Evolutionary conservation across 208 protist species (phyloP).

Genomic region (Crithidia expoeki): DNA sequence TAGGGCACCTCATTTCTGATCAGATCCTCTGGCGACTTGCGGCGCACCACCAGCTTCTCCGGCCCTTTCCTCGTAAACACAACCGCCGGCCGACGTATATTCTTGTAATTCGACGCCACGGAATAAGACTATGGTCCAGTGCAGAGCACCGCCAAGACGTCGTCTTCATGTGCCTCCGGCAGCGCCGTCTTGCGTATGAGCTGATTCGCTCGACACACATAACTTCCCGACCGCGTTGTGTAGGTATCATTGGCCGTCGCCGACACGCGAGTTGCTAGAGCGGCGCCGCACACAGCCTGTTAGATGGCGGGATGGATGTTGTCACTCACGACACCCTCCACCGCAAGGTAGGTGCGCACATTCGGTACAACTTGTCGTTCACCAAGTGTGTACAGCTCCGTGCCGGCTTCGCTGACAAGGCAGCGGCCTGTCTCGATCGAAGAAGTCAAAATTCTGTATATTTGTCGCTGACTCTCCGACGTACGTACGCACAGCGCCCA

Average conservation of each 20-base stretch:
- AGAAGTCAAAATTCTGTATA: neutral
- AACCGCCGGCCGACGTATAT: constrained; percentile 12
- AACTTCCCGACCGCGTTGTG: constrained; percentile 16
- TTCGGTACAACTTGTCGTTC: neutral
- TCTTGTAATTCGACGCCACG: constrained; percentile 29
- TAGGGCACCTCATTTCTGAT: constrained; percentile 11
- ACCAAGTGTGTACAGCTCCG: constrained; percentile 15
- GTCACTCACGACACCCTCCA: constrained; percentile 24
- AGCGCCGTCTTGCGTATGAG: neutral
- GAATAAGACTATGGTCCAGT: constrained; percentile 24
- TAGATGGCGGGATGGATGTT: constrained; percentile 20
- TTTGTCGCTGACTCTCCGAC: neutral
- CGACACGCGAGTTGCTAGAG: constrained; percentile 1
- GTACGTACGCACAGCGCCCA: constrained; percentile 2
- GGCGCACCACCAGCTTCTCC: constrained; percentile 6
- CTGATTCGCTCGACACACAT: constrained; percentile 21
- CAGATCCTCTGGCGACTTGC: constrained; percentile 14
- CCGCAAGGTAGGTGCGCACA: constrained; percentile 12
- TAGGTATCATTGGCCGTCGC: constrained; percentile 3
- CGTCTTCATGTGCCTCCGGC: neutral
- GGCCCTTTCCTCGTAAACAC: constrained; percentile 7
- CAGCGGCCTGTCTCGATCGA: constrained; percentile 23
- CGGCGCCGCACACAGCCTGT: constrained; percentile 16
- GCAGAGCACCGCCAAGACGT: constrained; percentile 19
- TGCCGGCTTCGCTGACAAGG: constrained; percentile 17